These are phyloP conservation scores for Tetrahymena borealis DNA, from an alignment of 73 alveolate species.

Conservation along the genomic window DNA sequence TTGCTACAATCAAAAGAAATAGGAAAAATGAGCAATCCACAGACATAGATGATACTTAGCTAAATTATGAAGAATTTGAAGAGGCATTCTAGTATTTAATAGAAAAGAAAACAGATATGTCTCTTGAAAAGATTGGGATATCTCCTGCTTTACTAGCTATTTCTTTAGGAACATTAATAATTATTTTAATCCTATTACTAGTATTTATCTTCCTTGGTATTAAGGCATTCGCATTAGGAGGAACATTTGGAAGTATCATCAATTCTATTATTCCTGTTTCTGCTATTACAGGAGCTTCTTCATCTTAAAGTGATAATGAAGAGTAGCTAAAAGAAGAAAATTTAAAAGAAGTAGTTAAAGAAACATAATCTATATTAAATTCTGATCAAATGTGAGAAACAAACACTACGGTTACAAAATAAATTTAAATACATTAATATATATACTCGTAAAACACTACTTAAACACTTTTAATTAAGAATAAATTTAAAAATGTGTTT, in stretches of 20 bases:
- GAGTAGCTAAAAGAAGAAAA: too few species aligned
- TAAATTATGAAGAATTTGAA: constrained; percentile 27
- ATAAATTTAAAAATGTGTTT: too few species aligned
- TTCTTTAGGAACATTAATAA: neutral
- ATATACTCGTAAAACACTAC: too few species aligned
- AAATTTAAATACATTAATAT: too few species aligned
- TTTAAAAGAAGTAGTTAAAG: too few species aligned
- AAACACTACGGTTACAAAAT: too few species aligned
- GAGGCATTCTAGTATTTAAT: constrained; percentile 6
- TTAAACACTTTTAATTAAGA: too few species aligned
- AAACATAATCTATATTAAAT: too few species aligned
- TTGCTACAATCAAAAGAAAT: constrained; percentile 18
- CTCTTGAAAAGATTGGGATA: constrained; percentile 19
- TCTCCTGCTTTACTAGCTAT: constrained; percentile 22
- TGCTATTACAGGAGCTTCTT: constrained; percentile 35
- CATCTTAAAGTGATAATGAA: too few species aligned
- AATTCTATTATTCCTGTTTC: constrained; percentile 22
- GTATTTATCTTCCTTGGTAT: constrained; percentile 22
- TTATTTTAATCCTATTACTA: neutral
- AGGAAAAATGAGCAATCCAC: constrained; percentile 2
- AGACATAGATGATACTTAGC: neutral
- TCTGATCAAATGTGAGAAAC: too few species aligned
- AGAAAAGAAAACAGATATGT: constrained; percentile 24
- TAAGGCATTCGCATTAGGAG: constrained; percentile 29
- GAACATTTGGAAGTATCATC: constrained; percentile 30